Evolutionary conservation across 2,329 filamentous ascomycete species (phyloP), one percentile per base, ranked within the genome.

Genomic region (Sodiomyces alkalinus): DNA sequence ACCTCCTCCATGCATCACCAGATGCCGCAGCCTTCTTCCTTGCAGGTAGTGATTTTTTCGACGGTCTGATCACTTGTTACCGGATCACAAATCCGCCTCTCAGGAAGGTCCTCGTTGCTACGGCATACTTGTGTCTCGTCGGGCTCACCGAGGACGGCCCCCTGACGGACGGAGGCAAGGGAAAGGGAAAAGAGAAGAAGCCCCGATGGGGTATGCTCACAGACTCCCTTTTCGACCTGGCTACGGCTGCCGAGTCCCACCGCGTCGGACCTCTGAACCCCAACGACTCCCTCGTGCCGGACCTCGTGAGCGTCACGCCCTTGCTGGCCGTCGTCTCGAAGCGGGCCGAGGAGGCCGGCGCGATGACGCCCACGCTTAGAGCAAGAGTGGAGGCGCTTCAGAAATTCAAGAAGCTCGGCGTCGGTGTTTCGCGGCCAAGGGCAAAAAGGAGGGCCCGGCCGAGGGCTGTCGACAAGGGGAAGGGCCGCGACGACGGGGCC

Each of bases 41-140:
- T 40, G 79, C 79, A 0, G 87, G 87, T 1, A 85, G 80, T 28
- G 87, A 94, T 51, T 87, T 90, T 41, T 52, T 93, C 13, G 87
- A 94, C 47, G 72, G 78, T 1, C 61, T 93, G 9, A 59, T 71
- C 20, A 56, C 57, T 27, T 74, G 74, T 35, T 86, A 76, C 49
- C 63, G 58, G 27, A 64, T 75, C 32, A 73, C 70, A 49, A 69
- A 74, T 32, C 64, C 68, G 12, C 62, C 64, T 1, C 42, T 85
- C 23, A 69, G 74, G 33, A 78, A 70, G 37, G 64, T 68, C 11
- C 65, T 92, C 17, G 63, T 86, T 26, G 72, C 78, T 2, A 77
- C 79, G 4, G 58, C 71, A 9, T 94, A 90, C 44, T 59, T 92
- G 4, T 79, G 79, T 21, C 58, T 94, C 0, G 54, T 74, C 3